Percentiles rank a stretch among this genome's conserved stretches.
These are phyloP conservation scores for Bacterosira constricta DNA, from an alignment of 108 stramenopile species.

Conservation along the genomic window DNA sequence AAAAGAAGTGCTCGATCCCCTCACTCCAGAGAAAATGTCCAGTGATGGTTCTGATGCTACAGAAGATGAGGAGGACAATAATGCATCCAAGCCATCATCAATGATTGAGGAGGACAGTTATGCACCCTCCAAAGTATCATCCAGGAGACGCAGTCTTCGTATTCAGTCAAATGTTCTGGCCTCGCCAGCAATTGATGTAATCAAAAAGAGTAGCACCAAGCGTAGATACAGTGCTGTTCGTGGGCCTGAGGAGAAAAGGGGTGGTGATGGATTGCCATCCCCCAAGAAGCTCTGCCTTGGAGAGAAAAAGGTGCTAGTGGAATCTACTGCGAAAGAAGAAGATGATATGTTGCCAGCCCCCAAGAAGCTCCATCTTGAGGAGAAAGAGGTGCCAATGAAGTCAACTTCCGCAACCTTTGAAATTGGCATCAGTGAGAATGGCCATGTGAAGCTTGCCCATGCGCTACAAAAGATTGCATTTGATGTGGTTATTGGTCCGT, in stretches of 20 bases:
- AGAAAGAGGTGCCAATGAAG: neutral
- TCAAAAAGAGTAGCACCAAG: neutral
- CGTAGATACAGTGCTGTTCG: neutral
- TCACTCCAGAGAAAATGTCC: too few relatives aligned
- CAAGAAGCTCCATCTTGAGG: neutral
- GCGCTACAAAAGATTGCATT: constrained; percentile 9
- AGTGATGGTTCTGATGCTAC: too few relatives aligned
- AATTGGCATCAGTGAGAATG: neutral
- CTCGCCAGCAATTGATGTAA: neutral
- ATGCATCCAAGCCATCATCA: too few relatives aligned
- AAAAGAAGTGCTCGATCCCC: too few relatives aligned
- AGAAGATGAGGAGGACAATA: too few relatives aligned
- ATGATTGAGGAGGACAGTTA: too few relatives aligned
- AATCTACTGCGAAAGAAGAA: neutral
- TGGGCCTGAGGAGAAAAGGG: too few relatives aligned
- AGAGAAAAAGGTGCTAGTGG: neutral
- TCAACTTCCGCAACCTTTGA: neutral
- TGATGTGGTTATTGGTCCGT: neutral
- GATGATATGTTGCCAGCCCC: neutral
- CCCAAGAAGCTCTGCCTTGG: neutral
- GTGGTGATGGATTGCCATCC: neutral
- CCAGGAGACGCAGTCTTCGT: constrained; percentile 23
- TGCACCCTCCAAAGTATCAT: neutral
- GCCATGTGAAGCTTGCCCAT: neutral
- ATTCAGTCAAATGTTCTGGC: neutral